These are phyloP conservation scores for Ophiostoma sp. DNA, from an alignment of 2,329 filamentous ascomycete species.

Conservation along the genomic window DNA sequence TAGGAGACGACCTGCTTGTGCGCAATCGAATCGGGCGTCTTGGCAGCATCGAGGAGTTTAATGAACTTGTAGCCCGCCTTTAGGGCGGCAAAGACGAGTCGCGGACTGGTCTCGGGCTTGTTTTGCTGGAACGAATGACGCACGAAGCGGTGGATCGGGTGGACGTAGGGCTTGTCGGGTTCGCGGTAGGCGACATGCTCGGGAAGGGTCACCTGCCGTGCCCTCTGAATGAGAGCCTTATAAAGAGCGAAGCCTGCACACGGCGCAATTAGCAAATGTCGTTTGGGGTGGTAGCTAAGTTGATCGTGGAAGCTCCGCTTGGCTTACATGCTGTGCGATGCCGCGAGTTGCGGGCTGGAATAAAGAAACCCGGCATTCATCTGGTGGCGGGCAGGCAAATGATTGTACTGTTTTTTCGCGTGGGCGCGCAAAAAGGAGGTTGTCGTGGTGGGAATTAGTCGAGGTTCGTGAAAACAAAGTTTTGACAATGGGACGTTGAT, in stretches of 20 bases:
- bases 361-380: conserved; percentile 44
- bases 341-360: conserved; percentile 53
- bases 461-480: neutral
- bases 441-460: neutral
- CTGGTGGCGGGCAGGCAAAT: conserved; percentile 18
- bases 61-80: conserved; percentile 59
- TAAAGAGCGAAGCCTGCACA: conserved; percentile 67
- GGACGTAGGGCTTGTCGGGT: conserved; percentile 31
- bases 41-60: conserved; percentile 42
- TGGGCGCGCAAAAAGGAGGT: neutral
- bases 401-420: neutral
- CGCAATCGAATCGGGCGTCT: conserved; percentile 42
- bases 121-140: conserved; percentile 64
- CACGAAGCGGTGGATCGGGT: conserved; percentile 59
- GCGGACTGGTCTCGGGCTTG: conserved; percentile 55
- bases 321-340: conserved; percentile 53
- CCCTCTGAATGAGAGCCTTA: conserved; percentile 65
- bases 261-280: no score
- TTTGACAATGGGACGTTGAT: neutral
- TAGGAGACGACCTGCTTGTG: conserved; percentile 45
- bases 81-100: conserved; percentile 63
- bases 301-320: no score
- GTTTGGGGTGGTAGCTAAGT: neutral
- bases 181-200: conserved; percentile 43
- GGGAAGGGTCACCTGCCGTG: conserved; percentile 53